Evolutionary conservation across 129 eudicot species (phyloP).

Genomic region (Silybum marianum): DNA sequence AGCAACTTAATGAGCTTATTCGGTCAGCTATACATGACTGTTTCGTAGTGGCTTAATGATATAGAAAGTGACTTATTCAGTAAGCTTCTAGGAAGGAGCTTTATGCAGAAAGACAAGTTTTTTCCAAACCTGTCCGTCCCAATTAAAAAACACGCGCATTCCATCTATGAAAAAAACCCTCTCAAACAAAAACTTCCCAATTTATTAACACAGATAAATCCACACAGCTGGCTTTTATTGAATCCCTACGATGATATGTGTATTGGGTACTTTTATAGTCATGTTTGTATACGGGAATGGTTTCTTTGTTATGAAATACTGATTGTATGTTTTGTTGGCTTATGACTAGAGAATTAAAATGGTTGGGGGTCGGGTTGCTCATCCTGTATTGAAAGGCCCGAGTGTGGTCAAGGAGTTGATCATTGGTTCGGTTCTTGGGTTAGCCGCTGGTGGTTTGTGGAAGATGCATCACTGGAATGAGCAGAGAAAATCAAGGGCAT

Average conservation of each 20-base stretch:
- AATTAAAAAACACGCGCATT: too few species aligned
- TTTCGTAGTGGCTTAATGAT: too few species aligned
- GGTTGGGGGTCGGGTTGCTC: conserved; percentile 50
- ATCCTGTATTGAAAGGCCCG: conserved; percentile 48
- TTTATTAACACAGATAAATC: too few species aligned
- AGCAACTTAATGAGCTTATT: too few species aligned
- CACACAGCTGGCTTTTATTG: not conserved
- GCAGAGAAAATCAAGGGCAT: conserved; percentile 43
- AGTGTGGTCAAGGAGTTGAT: conserved; percentile 46
- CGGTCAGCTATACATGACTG: too few species aligned
- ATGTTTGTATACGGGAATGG: not conserved
- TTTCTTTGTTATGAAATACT: not conserved
- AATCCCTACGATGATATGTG: not conserved
- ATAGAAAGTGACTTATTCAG: too few species aligned
- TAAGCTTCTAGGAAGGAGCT: too few species aligned
- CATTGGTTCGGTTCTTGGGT: conserved; percentile 44
- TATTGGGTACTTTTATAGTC: not conserved
- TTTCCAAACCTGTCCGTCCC: too few species aligned
- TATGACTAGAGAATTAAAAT: conserved; percentile 22
- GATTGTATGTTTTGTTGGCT: conserved; percentile 8
- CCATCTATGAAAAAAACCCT: too few species aligned
- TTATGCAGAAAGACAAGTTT: too few species aligned
- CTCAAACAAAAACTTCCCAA: too few species aligned
- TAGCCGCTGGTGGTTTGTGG: conserved; percentile 47
- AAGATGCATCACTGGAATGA: conserved; percentile 55